Conservation (phyloP, 768 basidiomycete genomes). For the Tylopilus sp. region DNA sequence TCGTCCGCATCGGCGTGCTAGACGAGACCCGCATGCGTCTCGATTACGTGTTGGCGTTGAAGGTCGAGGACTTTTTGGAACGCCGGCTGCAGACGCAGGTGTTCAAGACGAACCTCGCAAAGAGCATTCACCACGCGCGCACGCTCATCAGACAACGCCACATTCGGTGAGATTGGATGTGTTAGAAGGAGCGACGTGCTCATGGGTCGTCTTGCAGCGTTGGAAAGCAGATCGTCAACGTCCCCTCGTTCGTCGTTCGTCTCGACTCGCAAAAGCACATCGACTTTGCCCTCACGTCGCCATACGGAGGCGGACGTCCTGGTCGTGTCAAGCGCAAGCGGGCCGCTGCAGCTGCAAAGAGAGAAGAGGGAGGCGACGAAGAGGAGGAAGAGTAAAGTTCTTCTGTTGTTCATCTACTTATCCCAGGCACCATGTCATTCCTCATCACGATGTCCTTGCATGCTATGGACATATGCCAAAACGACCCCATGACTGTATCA, state of each 20-base stretch:
- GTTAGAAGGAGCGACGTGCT: not conserved
- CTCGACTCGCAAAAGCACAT: conserved; percentile 99
- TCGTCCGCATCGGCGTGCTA: conserved; percentile 99
- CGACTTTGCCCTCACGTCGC: conserved; percentile 96
- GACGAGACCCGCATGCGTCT: conserved; percentile 99
- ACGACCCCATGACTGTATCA: conserved; percentile 19
- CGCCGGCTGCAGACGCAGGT: conserved; percentile 98
- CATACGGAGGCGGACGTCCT: conserved; percentile 90
- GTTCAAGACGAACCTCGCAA: conserved; percentile 97
- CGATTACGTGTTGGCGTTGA: conserved; percentile 99
- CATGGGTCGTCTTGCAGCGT: conserved; percentile 50
- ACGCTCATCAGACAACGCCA: conserved; percentile 97
- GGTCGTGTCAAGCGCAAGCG: conserved; percentile 99
- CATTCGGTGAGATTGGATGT: conserved; percentile 69
- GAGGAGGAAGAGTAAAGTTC: conserved; percentile 80
- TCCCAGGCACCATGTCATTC: conserved; percentile 24
- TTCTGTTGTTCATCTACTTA: conserved; percentile 21
- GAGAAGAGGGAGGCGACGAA: conserved; percentile 84
- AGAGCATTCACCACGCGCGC: conserved; percentile 98
- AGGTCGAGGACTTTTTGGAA: conserved; percentile 99
- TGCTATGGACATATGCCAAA: conserved; percentile 32
- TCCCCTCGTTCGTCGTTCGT: conserved; percentile 98
- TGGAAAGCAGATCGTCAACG: conserved; percentile 98
- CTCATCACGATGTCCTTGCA: conserved; percentile 30
- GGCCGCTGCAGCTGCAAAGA: conserved; percentile 87